Conservation (phyloP, 257 asterid genomes). For the Rhazya stricta region DNA sequence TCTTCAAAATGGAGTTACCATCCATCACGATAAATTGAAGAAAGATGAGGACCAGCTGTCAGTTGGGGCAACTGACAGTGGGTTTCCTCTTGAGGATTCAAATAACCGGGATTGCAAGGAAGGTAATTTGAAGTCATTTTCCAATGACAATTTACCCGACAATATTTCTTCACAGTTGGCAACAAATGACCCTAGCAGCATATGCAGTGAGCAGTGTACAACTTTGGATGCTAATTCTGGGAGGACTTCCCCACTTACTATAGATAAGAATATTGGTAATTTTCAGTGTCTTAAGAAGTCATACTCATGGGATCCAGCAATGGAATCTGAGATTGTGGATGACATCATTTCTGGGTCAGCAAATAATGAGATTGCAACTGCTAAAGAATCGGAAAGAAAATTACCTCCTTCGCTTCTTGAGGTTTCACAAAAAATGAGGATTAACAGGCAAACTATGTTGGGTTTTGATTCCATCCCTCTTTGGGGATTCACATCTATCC, state of each 20-base stretch:
- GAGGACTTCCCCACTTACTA: conserved; percentile 8
- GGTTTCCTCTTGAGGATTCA: conserved; percentile 23
- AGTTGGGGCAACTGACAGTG: conserved; percentile 19
- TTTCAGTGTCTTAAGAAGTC: conserved; percentile 29
- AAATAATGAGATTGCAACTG: conserved; percentile 19
- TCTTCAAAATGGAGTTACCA: conserved; percentile 33
- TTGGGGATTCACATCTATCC: conserved; percentile 67
- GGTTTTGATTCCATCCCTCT: conserved; percentile 46
- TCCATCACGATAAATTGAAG: conserved; percentile 22
- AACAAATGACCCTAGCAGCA: conserved; percentile 16
- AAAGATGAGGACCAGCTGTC: conserved; percentile 24
- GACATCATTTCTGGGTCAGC: conserved; percentile 26
- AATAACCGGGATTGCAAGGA: conserved; percentile 15
- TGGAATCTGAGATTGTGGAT: conserved; percentile 31
- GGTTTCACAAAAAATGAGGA: conserved; percentile 41
- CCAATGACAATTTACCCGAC: conserved; percentile 13
- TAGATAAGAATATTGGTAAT: conserved; percentile 24
- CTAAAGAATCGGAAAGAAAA: conserved; percentile 36
- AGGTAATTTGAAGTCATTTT: conserved; percentile 17
- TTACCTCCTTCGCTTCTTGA: conserved; percentile 38
- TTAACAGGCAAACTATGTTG: conserved; percentile 23
- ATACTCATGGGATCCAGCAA: conserved; percentile 31
- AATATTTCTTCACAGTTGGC: conserved; percentile 21
- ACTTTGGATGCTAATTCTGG: conserved; percentile 23
- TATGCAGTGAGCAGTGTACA: conserved; percentile 26